These are phyloP conservation scores for Pyrenochaeta sp. DNA, from an alignment of 2,329 filamentous ascomycete genomes.

Conservation along the genomic window DNA sequence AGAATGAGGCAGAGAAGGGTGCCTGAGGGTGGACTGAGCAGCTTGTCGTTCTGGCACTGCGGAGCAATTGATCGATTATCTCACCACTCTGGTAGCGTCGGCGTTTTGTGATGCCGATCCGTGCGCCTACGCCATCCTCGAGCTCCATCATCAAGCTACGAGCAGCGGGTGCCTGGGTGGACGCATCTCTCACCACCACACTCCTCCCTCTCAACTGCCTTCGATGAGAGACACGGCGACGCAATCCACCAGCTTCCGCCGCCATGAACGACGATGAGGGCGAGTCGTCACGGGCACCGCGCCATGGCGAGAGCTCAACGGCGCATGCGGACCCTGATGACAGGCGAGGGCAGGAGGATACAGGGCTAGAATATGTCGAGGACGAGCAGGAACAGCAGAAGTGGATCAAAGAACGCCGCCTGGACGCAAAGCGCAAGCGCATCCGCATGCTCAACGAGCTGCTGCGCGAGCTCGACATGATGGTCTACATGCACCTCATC, in stretches of 20 bases:
- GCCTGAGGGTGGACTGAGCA: background rate
- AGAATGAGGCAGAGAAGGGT: background rate
- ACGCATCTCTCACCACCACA: too few relatives aligned
- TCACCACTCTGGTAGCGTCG: conserved; percentile 44
- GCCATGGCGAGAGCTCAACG: conserved; percentile 21
- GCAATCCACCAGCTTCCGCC: conserved; percentile 20
- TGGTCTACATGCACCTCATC: conserved; percentile 68
- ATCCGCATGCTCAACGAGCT: conserved; percentile 60
- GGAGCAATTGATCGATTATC: conserved; percentile 44
- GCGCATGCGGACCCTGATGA: conserved; percentile 22
- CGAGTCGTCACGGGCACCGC: conserved; percentile 43
- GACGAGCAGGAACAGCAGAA: conserved; percentile 27
- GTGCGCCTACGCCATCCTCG: conserved; percentile 20
- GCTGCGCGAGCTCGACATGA: conserved; percentile 64
- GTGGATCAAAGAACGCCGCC: conserved; percentile 30
- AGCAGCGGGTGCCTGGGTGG: conserved; percentile 17
- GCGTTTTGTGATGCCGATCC: conserved; percentile 36
- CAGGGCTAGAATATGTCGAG: conserved; percentile 27
- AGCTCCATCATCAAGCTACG: too few relatives aligned
- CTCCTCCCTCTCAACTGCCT: too few relatives aligned
- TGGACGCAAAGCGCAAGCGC: conserved; percentile 47
- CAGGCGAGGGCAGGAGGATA: conserved; percentile 11
- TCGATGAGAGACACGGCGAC: conserved; percentile 32
- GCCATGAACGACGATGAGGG: conserved; percentile 52
- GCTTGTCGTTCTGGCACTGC: conserved; percentile 17